Conservation (phyloP, 164 flowering plant species). For the Berberis vulgaris region DNA sequence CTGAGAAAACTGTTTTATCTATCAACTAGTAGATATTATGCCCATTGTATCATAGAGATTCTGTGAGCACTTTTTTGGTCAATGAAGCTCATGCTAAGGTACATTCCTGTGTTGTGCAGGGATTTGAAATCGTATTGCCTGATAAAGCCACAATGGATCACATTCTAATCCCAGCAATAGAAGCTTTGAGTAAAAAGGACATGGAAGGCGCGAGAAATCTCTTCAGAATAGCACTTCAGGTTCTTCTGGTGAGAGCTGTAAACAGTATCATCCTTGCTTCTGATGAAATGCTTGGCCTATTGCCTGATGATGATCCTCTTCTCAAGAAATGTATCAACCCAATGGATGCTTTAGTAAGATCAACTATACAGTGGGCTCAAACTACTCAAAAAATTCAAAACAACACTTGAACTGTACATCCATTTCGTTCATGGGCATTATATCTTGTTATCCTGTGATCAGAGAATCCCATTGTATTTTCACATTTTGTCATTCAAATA, state of each 20-base stretch:
- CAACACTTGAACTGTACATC: too few species aligned
- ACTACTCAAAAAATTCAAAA: constrained; percentile 8
- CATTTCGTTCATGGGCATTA: too few species aligned
- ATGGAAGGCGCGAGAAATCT: constrained; percentile 58
- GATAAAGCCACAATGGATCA: constrained; percentile 61
- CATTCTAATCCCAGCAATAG: constrained; percentile 43
- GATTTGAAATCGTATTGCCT: constrained; percentile 56
- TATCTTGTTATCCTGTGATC: too few species aligned
- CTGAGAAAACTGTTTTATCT: too few species aligned
- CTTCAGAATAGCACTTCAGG: constrained; percentile 46
- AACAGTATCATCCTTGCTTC: constrained; percentile 55
- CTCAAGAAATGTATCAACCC: constrained; percentile 49
- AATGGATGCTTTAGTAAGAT: constrained; percentile 54
- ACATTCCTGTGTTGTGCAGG: constrained; percentile 24
- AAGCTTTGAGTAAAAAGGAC: constrained; percentile 49
- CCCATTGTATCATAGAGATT: too few species aligned
- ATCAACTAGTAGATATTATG: too few species aligned
- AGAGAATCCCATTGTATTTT: too few species aligned
- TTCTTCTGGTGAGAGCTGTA: constrained; percentile 55
- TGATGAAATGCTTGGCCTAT: constrained; percentile 40
- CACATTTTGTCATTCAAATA: too few species aligned
- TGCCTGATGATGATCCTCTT: constrained; percentile 59
- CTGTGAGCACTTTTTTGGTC: too few species aligned
- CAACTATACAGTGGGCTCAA: constrained; percentile 43
- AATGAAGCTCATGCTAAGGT: background rate